Conservation (phyloP, 164 flowering plant genomes). For the Sedum album region DNA sequence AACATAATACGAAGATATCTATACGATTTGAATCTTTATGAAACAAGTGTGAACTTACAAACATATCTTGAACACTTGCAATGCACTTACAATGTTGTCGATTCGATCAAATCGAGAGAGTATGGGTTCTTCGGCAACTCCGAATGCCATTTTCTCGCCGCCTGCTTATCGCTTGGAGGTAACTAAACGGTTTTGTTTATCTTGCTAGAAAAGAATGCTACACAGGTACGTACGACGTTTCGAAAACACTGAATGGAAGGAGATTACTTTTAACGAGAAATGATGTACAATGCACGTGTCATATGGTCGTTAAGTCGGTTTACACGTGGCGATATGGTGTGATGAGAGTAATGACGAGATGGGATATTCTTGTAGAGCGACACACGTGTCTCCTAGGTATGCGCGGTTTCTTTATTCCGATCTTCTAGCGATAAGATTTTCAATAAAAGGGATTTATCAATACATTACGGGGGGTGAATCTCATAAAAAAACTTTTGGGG, state of each 20-base stretch:
- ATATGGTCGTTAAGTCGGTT: neutral
- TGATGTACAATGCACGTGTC: neutral
- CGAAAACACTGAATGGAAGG: neutral
- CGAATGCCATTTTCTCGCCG: neutral
- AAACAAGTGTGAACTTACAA: too few species aligned
- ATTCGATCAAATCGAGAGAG: constrained; percentile 1
- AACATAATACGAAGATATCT: too few species aligned
- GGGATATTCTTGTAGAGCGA: neutral
- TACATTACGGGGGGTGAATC: too few species aligned
- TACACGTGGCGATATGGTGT: neutral
- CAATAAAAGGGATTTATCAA: too few species aligned
- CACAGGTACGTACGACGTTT: neutral
- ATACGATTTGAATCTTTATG: too few species aligned
- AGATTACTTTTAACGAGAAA: neutral
- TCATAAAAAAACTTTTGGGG: too few species aligned
- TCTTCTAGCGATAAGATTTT: too few species aligned
- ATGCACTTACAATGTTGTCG: neutral
- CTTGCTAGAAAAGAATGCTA: neutral
- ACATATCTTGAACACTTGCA: too few species aligned
- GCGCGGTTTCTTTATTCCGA: neutral
- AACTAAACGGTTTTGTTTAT: neutral
- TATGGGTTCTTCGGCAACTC: neutral
- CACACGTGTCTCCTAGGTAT: neutral
- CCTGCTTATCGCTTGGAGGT: neutral
- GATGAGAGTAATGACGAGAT: constrained; percentile 1